These are phyloP conservation scores for Pyrenophora tritici-repentis DNA, from an alignment of 2,329 filamentous ascomycete genomes.

Conservation along the genomic window DNA sequence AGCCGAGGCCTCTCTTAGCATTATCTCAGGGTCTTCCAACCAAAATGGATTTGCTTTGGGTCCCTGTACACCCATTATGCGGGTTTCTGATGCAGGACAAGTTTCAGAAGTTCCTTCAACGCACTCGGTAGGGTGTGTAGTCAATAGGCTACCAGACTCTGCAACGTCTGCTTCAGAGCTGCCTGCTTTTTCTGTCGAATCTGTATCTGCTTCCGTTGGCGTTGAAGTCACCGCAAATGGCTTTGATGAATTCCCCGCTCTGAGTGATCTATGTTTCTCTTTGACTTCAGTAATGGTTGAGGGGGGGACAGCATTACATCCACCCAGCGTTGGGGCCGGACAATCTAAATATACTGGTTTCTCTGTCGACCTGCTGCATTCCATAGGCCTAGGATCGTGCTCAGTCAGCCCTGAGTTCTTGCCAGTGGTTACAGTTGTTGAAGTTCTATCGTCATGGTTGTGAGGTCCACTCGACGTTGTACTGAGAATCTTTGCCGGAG, in stretches of 20 bases:
- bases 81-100: slow-evolving; percentile 3
- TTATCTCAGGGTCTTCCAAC: slow-evolving; percentile 29
- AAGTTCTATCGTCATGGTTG: background rate
- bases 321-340: no score
- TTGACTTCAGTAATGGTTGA: no score
- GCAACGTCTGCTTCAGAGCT: no score
- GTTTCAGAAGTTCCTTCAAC: no score
- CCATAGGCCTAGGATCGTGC: background rate
- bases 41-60: slow-evolving; percentile 24
- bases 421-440: background rate
- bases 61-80: slow-evolving; percentile 21
- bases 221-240: no score
- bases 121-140: background rate
- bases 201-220: no score
- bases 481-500: slow-evolving; percentile 12
- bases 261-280: no score
- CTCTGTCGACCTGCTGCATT: no score
- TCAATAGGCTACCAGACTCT: background rate
- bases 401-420: background rate
- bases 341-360: no score
- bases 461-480: background rate
- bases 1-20: slow-evolving; percentile 21
- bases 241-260: no score
- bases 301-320: no score
- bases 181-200: no score